Base-by-base conservation (phyloP, 2,329 filamentous ascomycete genomes). In the Penicillium sp. region DNA sequence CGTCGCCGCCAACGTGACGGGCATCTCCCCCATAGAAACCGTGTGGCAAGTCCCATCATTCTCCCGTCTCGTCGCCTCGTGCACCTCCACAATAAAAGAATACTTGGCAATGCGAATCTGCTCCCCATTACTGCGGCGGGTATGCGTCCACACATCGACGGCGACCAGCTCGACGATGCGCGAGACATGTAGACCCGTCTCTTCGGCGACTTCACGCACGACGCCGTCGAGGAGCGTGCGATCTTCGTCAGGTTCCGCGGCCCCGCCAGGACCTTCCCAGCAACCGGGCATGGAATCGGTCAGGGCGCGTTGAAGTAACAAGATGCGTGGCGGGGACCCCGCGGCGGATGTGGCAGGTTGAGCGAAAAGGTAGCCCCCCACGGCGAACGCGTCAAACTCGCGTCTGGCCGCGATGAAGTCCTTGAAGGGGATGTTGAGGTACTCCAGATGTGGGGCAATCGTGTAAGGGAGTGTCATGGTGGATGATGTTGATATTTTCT, bases 211-310 rank as follows among this genome's bases (percentile, higher is more conserved):
- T 63, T 85, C 83, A 7, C 83, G 76, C 10, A 75, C 82, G 2
- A 80, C 78, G 1, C 78, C 78, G 53, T 82, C 78, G 0, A 85
- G 68, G 37, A 86, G 72, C 0, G 78, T 82, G 14, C 72, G 66
- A 59, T 85, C 83, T 0, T 69, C 70, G 11, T 71, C 65, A 0
- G 58, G 51, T 39, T 85, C 83, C 31, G 75, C 74, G 12, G 77
- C 78, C 2, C 83, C 83, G 6, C 83, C 82, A 3, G 83, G 82
- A 1, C 81, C 74, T 63, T 86, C 83, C 82, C 82, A 82, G 59
- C 67, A 69, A 6, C 71, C 69, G 0, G 75, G 73, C 59, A 73
- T 75, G 2, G 72, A 69, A 60, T 82, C 79, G n/a, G 67, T 67
- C 1, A 66, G 50, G 31, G 78, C 68, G 56, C 80, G 78, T 54